phyloP scores from a whole-genome alignment of 148 eudicot genomes.

The Hydrangea macrophylla region DNA sequence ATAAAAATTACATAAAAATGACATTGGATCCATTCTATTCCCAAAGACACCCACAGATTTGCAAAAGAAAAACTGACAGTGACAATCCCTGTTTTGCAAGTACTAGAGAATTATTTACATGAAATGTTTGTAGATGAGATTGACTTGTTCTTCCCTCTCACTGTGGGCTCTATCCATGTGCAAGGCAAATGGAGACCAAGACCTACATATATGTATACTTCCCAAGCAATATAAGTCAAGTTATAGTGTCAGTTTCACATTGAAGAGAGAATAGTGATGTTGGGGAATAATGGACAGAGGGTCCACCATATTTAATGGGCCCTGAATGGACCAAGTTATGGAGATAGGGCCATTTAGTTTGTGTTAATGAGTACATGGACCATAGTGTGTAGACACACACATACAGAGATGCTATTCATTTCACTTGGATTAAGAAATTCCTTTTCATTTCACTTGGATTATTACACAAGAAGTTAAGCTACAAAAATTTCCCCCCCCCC shows the following conservation, averaged over 20 bases:
- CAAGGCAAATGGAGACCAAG: conserved; percentile 20
- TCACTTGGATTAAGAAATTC: conserved; percentile 14
- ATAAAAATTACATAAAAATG: no score
- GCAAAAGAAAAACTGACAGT: not conserved
- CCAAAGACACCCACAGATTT: no score
- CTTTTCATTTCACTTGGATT: conserved; percentile 14
- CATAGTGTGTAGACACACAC: conserved; percentile 20
- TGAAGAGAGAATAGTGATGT: conserved; percentile 27
- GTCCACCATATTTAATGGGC: conserved; percentile 23
- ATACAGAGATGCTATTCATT: conserved; percentile 16
- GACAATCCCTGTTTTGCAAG: not conserved
- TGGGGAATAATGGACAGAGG: not conserved
- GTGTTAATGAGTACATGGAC: conserved; percentile 30
- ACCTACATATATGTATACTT: conserved; percentile 3
- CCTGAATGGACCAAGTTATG: conserved; percentile 32
- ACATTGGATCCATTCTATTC: no score
- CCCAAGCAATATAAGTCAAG: conserved; percentile 10
- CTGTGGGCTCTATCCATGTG: conserved; percentile 64
- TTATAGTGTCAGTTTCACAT: conserved; percentile 30
- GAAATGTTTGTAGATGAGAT: not conserved
- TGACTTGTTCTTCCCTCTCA: not conserved
- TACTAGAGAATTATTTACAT: not conserved
- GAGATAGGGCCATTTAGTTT: conserved; percentile 32
- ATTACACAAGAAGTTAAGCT: conserved; percentile 20
- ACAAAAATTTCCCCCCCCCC: no score